These are phyloP conservation scores for Boletus patriciae DNA, from an alignment of 768 basidiomycete genomes.

Conservation along the genomic window DNA sequence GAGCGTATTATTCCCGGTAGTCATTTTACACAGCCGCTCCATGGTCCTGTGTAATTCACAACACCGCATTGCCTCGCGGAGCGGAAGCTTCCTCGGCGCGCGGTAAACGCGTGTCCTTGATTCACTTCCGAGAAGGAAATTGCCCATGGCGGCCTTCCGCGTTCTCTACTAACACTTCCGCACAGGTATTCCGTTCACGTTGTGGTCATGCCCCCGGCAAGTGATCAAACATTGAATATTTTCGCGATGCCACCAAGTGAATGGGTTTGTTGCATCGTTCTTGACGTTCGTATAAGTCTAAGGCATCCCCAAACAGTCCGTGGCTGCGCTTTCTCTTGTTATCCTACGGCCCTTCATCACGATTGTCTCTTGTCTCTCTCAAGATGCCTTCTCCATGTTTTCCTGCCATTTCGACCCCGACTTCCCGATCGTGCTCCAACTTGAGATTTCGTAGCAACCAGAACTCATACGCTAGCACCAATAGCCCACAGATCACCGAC, in stretches of 20 bases:
- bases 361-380: slow-evolving; percentile 7
- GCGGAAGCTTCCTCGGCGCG: slow-evolving; percentile 8
- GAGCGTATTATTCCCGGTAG: not conserved
- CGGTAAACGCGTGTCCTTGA: slow-evolving; percentile 21
- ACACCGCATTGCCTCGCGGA: slow-evolving; percentile 27
- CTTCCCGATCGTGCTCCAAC: slow-evolving; percentile 40
- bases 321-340: not conserved
- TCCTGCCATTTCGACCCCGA: slow-evolving; percentile 45
- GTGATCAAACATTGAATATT: not conserved
- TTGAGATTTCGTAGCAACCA: slow-evolving; percentile 47
- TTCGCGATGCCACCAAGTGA: not conserved
- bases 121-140: slow-evolving; percentile 6
- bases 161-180: not conserved
- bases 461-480: slow-evolving; percentile 44
- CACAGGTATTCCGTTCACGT: slow-evolving; percentile 3
- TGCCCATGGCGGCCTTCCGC: slow-evolving; percentile 2
- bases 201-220: not conserved
- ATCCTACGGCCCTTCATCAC: not conserved
- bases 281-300: not conserved
- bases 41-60: not conserved
- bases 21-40: not conserved
- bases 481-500: slow-evolving; percentile 41
- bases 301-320: not conserved
- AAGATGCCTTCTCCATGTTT: slow-evolving; percentile 45
- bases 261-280: not conserved